Conservation (phyloP, 768 basidiomycete genomes). For the Lentinula aciculospora region DNA sequence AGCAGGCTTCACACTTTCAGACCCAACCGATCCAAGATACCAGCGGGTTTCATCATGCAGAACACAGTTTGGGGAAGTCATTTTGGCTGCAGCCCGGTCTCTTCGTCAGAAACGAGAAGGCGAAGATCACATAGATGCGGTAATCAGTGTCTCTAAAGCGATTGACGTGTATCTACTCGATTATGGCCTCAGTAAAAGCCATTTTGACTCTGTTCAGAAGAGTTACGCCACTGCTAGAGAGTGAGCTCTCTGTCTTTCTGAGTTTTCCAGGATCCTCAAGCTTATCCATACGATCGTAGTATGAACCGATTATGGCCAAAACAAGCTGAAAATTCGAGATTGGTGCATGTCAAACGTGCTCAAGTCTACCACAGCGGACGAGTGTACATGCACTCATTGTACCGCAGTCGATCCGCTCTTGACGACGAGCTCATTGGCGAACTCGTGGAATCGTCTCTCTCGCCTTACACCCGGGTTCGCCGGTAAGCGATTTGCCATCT, state of each 20-base stretch:
- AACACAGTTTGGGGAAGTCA: slow-evolving; percentile 57
- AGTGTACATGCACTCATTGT: slow-evolving; percentile 71
- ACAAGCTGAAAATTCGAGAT: slow-evolving; percentile 72
- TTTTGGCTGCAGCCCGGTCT: slow-evolving; percentile 61
- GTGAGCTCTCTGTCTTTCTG: slow-evolving; percentile 22
- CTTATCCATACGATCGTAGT: slow-evolving; percentile 27
- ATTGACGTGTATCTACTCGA: slow-evolving; percentile 73
- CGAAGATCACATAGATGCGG: slow-evolving; percentile 85
- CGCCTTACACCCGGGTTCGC: slow-evolving; percentile 73
- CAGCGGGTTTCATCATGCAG: slow-evolving; percentile 55
- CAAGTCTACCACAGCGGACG: slow-evolving; percentile 74
- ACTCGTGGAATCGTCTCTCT: slow-evolving; percentile 69
- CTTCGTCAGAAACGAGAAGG: slow-evolving; percentile 56
- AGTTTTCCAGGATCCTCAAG: too few relatives aligned
- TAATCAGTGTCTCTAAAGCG: slow-evolving; percentile 64
- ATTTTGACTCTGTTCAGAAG: slow-evolving; percentile 63
- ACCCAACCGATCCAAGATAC: slow-evolving; percentile 72
- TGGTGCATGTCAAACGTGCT: slow-evolving; percentile 72
- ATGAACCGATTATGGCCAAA: slow-evolving; percentile 61
- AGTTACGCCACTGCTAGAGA: slow-evolving; percentile 58
- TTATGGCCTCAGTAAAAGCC: slow-evolving; percentile 56
- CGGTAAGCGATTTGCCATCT: slow-evolving; percentile 37
- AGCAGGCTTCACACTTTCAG: slow-evolving; percentile 69
- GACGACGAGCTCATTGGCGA: slow-evolving; percentile 67
- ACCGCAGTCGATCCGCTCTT: slow-evolving; percentile 66